A percentile compares a stretch with the other conserved stretches of the same genome.
These are phyloP conservation scores for Sugiyamaella neomexicana DNA, from an alignment of 1,139 yeast species.

Conservation along the genomic window DNA sequence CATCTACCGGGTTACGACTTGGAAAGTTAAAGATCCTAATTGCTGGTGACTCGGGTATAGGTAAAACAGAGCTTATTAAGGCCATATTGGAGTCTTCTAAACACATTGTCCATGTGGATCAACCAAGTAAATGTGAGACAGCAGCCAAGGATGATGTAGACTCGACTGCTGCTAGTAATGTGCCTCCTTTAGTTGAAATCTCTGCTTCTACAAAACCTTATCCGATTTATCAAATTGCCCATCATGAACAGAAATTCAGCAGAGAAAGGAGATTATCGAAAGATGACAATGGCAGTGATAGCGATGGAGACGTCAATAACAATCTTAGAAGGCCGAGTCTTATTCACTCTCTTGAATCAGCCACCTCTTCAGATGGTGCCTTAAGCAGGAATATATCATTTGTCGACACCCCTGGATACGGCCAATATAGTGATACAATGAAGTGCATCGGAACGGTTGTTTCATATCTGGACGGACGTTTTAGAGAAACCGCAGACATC, in stretches of 20 bases:
- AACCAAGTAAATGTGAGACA: conserved; percentile 17
- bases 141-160: conserved; percentile 11
- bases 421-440: conserved; percentile 24
- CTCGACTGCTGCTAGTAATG: neutral
- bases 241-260: conserved; percentile 15
- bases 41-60: conserved; percentile 34
- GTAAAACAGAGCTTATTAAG: conserved; percentile 33
- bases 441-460: conserved; percentile 27
- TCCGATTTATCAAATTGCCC: conserved; percentile 27
- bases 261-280: neutral
- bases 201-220: conserved; percentile 34
- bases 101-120: conserved; percentile 35
- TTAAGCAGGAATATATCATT: conserved; percentile 35
- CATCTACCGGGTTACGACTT: conserved; percentile 30
- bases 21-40: conserved; percentile 35
- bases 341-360: conserved; percentile 26
- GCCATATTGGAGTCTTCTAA: conserved; percentile 30
- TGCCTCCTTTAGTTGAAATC: conserved; percentile 19
- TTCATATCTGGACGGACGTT: conserved; percentile 33
- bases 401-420: conserved; percentile 33
- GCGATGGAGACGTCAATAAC: neutral
- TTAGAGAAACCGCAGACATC: conserved; percentile 33
- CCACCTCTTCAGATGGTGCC: conserved; percentile 25
- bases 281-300: conserved; percentile 9
- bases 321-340: conserved; percentile 25